Percentiles rank a stretch among this genome's conserved stretches.
Conservation (phyloP, 345 rosid species). For the Toxicodendron radicans region DNA sequence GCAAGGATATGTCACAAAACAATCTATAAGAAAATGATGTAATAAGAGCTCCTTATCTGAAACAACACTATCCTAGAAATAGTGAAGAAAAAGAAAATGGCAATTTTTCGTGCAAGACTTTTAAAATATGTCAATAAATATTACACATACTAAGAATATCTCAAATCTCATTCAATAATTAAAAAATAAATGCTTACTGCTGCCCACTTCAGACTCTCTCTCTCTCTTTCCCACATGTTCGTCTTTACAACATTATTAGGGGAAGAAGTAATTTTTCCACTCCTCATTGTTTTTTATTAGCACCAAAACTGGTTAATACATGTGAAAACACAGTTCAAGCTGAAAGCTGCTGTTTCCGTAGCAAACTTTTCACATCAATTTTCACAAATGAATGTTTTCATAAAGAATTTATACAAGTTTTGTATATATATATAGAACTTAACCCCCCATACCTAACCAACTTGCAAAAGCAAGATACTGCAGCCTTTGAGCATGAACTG, state of each 20-base stretch:
- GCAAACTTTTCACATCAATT: background rate
- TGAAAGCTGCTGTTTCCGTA: background rate
- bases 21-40: background rate
- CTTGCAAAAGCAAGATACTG: constrained; percentile 98
- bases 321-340: background rate
- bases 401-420: background rate
- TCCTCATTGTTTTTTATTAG: background rate
- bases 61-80: too few relatives aligned
- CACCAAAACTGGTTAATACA: background rate
- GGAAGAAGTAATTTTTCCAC: background rate
- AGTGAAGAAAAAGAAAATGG: too few relatives aligned
- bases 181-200: too few relatives aligned
- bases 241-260: background rate
- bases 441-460: constrained; percentile 76
- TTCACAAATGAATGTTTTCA: background rate
- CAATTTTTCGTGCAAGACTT: too few relatives aligned
- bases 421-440: background rate
- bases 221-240: background rate
- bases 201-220: background rate
- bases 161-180: too few relatives aligned
- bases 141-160: too few relatives aligned
- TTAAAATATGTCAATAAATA: too few relatives aligned
- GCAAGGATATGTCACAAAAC: background rate
- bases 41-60: too few relatives aligned
- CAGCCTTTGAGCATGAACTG: constrained; percentile 86